These are phyloP conservation scores for Arthroderma sp. DNA, from an alignment of 2,329 filamentous ascomycete species.

Conservation along the genomic window DNA sequence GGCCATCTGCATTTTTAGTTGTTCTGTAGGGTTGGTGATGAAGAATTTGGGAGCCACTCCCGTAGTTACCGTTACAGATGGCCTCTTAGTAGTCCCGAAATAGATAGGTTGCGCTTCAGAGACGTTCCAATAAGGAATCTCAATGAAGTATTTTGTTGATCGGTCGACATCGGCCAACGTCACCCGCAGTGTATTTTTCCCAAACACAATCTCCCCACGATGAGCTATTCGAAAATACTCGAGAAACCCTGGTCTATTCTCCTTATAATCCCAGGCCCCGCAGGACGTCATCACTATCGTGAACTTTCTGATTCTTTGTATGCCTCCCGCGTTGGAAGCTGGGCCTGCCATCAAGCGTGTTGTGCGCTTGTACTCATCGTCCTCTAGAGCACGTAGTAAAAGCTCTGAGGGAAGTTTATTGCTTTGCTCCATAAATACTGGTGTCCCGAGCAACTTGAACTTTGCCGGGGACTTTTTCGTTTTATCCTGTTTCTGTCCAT, in stretches of 20 bases:
- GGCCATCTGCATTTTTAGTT: constrained; percentile 2
- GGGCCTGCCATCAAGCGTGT: constrained; percentile 1
- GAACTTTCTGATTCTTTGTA: constrained; percentile 9
- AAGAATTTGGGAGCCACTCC: constrained; percentile 13
- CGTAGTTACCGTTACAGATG: constrained; percentile 35
- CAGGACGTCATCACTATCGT: constrained; percentile 25
- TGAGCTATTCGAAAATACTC: constrained; percentile 13
- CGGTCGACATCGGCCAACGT: constrained; percentile 29
- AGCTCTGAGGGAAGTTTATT: constrained; percentile 11
- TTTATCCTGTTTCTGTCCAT: constrained; percentile 10
- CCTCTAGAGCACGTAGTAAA: constrained; percentile 9
- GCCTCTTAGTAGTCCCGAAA: constrained; percentile 5
- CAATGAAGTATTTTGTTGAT: constrained; percentile 26
- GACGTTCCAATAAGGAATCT: constrained; percentile 14
- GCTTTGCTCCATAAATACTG: constrained; percentile 12
- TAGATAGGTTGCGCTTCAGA: constrained; percentile 10
- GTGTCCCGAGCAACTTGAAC: constrained; percentile 11
- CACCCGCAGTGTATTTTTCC: constrained; percentile 32
- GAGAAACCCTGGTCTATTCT: constrained; percentile 29
- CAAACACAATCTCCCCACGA: constrained; percentile 28
- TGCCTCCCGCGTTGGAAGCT: constrained; percentile 2
- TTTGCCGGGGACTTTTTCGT: constrained; percentile 4
- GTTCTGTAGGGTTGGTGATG: constrained; percentile 7
- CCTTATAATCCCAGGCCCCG: constrained; percentile 37
- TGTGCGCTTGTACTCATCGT: constrained; percentile 12